Evolutionary conservation across 805 yeast genomes (phyloP).

Genomic region (Metschnikowia proteae): DNA sequence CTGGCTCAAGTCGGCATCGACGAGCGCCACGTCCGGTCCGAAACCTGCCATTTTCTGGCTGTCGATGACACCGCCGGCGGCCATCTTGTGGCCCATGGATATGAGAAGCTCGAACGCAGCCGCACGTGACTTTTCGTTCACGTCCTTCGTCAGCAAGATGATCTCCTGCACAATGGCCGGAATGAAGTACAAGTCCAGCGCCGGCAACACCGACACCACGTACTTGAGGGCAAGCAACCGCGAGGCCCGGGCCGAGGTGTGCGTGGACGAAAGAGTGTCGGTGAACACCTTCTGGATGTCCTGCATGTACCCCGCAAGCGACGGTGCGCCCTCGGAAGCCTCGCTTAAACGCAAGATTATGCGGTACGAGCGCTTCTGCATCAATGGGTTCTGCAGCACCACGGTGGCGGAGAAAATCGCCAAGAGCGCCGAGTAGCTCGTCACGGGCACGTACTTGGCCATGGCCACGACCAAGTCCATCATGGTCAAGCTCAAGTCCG

Average conservation of each 20-base stretch:
- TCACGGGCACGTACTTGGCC: constrained; percentile 74
- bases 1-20: constrained; percentile 69
- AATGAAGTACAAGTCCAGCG: constrained; percentile 64
- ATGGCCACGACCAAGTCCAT: constrained; percentile 86
- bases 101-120: constrained; percentile 72
- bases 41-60: constrained; percentile 66
- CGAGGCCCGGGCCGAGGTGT: constrained; percentile 75
- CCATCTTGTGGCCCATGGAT: constrained; percentile 77
- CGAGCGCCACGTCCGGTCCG: constrained; percentile 53
- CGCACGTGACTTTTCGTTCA: constrained; percentile 86
- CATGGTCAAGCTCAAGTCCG: constrained; percentile 73
- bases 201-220: constrained; percentile 60
- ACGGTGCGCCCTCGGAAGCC: constrained; percentile 56
- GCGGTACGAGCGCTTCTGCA: constrained; percentile 89
- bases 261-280: constrained; percentile 53
- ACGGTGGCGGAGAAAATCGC: constrained; percentile 74
- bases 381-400: constrained; percentile 51
- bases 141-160: constrained; percentile 85
- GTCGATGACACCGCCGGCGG: constrained; percentile 60
- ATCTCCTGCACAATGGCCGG: constrained; percentile 84
- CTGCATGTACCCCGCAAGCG: constrained; percentile 48
- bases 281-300: constrained; percentile 61
- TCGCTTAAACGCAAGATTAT: constrained; percentile 69
- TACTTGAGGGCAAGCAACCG: constrained; percentile 66
- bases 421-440: constrained; percentile 69